Evolutionary conservation across 352 stramenopile genomes (phyloP), one percentile per base, ranked within the genome.

Genomic region (Phytophthora ramorum): DNA sequence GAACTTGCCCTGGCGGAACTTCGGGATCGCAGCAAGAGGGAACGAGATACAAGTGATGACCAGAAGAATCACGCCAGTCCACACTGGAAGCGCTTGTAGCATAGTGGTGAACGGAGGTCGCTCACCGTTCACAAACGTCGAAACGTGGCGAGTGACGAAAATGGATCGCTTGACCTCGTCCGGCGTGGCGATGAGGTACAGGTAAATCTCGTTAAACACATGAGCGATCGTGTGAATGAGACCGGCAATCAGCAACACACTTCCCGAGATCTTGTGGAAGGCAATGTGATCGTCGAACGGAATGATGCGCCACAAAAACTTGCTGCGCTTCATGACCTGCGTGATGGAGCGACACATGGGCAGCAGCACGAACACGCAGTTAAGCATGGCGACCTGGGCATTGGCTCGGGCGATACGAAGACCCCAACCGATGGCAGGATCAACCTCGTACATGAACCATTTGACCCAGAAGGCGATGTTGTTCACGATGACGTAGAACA

Each of bases 341-440:
- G 81, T 84, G 58, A 95, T 90, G 1, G 78, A 90, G 55, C 85
- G 87, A 20, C 83, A 91, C 82, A 95, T 93, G 17, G 87, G 83
- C 10, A 93, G 45, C 17, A 95, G 70, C 35, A 95, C 84, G 44
- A 95, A 85, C 4, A 85, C 59, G 38, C 77, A 85, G 67, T 93
- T 93, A 28, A 95, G 60, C 83, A 93, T 92, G 8, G 69, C 79
- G 10, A 95, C 76, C 57, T 95, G 87, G 2, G 87, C 85, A 57
- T 79, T 90, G 17, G 76, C 85, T 53, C 81, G 79, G 7, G 87
- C 87, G 55, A 95, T 80, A 26, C 85, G 78, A 24, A 92, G 69
- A 19, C 83, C 84, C 75, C 85, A 92, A 34, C 85, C 83, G 19
- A 95, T 81, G 1, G 84, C 87, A 7, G 87, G 85, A 41, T 95